Conservation (phyloP, 106 monocot species). For the Allium fistulosum region DNA sequence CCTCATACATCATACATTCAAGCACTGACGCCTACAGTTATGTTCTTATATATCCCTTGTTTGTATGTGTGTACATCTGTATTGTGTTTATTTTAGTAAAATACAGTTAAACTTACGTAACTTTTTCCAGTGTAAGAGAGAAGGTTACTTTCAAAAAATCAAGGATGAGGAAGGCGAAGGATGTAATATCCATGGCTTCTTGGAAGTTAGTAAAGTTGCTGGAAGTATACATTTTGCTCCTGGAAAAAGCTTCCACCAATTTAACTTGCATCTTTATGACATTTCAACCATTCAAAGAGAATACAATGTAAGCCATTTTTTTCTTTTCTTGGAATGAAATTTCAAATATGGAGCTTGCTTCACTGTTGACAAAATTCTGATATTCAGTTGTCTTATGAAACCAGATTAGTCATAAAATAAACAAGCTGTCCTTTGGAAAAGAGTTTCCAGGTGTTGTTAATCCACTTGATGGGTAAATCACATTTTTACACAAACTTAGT, state of each 20-base stretch:
- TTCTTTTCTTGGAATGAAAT: not conserved
- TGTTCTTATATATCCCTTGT: too few relatives aligned
- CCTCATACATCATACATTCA: too few relatives aligned
- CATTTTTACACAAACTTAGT: too few relatives aligned
- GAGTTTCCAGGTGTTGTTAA: conserved; percentile 95
- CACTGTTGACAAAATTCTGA: too few relatives aligned
- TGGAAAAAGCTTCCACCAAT: conserved; percentile 79
- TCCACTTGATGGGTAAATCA: conserved; percentile 50
- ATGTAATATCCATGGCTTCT: conserved; percentile 88
- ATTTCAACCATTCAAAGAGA: conserved; percentile 14
- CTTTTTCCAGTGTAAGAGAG: conserved; percentile 62
- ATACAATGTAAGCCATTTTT: conserved; percentile 12
- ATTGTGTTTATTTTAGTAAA: too few relatives aligned
- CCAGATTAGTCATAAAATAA: conserved; percentile 97
- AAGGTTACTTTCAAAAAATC: conserved; percentile 80
- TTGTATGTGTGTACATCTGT: too few relatives aligned
- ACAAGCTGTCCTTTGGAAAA: conserved; percentile 89
- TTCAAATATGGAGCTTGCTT: not conserved
- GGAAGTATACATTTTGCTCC: conserved; percentile 98
- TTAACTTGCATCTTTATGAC: conserved; percentile 23
- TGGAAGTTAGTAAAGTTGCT: conserved; percentile 98
- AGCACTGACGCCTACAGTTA: too few relatives aligned
- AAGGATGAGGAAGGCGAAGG: conserved; percentile 98
- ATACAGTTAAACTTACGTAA: too few relatives aligned
- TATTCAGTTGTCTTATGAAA: not conserved